A percentile compares a stretch with the other conserved stretches of the same genome.
Conservation (phyloP, 768 basidiomycete species). For the Mycena albidolilacea region DNA sequence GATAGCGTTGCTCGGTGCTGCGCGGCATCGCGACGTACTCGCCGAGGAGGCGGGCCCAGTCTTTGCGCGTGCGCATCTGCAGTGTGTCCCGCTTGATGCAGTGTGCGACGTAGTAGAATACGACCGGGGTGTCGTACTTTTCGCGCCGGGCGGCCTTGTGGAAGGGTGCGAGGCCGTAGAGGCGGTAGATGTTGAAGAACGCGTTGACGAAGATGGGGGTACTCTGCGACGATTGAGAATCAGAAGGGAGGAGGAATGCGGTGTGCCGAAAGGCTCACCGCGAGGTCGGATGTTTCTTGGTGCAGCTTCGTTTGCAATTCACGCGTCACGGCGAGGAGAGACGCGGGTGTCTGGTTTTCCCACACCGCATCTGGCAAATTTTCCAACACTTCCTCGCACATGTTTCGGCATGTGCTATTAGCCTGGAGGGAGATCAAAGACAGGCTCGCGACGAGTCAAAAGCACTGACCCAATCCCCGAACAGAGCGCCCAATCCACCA, state of each 20-base stretch:
- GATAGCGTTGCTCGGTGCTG: conserved; percentile 38
- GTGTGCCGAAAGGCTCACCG: background rate
- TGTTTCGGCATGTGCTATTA: conserved; percentile 39
- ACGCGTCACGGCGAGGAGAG: conserved; percentile 42
- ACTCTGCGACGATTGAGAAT: conserved; percentile 23
- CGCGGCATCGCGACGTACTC: conserved; percentile 41
- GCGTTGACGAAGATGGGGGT: conserved; percentile 41
- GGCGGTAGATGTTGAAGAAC: conserved; percentile 45
- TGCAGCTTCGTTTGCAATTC: conserved; percentile 42
- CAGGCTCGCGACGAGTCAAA: background rate
- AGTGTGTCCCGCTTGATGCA: conserved; percentile 39
- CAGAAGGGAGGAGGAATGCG: no score
- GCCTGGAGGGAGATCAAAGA: conserved; percentile 28
- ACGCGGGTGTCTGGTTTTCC: conserved; percentile 44
- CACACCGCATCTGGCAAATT: conserved; percentile 43
- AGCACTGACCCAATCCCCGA: conserved; percentile 45
- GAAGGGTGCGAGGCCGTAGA: conserved; percentile 46
- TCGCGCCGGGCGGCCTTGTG: conserved; percentile 38
- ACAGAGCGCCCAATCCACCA: conserved; percentile 45
- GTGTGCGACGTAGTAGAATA: conserved; percentile 48
- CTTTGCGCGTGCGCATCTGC: conserved; percentile 30
- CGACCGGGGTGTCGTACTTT: conserved; percentile 32
- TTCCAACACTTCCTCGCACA: conserved; percentile 39
- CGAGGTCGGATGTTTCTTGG: conserved; percentile 31
- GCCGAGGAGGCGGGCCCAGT: conserved; percentile 41